Evolutionary conservation across 345 rosid species (phyloP), one percentile per base, ranked within the genome.

Genomic region (Cardamine resedifolia): DNA sequence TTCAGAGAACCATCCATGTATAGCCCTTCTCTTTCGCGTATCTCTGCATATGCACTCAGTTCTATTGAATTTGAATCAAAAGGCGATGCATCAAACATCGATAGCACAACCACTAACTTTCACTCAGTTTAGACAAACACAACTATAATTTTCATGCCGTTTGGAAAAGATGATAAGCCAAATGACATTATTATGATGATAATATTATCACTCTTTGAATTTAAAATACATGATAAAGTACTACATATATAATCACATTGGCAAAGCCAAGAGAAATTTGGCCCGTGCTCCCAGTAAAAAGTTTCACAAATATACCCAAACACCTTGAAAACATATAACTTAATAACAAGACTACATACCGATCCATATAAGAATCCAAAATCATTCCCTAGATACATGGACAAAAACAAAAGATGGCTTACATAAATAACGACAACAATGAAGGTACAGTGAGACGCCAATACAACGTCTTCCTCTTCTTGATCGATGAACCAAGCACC

Each of bases 371-470:
- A 12, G 60, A 55, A 55, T 31, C 64, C 58, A 72, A 45, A 64
- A 18, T 47, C 57, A 64, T 12, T 64, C 41, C 56, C 5, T 23
- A 64, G 71, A 73, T 26, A 28, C 53, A 38, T 74, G 68, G 67
- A 30, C 24, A 26, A 67, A 20, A 66, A 31, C n/a, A 34, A 44
- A 14, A 24, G 68, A 60, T 50, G 56, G 56, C 68, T 66, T 20
- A 48, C 52, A 68, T 41, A 52, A 30, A 75, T 67, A 74, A 74
- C 49, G 4, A 74, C 47, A 58, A 74, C 73, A 74, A 38, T 28
- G 52, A 64, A 31, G 39, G 71, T 10, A 16, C 28, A 28, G 61
- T 56, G 48, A 69, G 50, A 64, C 58, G 50, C 41, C 65, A 56
- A 44, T 27, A 55, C 1, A 28, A 56, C 23, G 24, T 43, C 38